Conservation (phyloP, 2,329 filamentous ascomycete species). For the Exophiala bonariae region DNA sequence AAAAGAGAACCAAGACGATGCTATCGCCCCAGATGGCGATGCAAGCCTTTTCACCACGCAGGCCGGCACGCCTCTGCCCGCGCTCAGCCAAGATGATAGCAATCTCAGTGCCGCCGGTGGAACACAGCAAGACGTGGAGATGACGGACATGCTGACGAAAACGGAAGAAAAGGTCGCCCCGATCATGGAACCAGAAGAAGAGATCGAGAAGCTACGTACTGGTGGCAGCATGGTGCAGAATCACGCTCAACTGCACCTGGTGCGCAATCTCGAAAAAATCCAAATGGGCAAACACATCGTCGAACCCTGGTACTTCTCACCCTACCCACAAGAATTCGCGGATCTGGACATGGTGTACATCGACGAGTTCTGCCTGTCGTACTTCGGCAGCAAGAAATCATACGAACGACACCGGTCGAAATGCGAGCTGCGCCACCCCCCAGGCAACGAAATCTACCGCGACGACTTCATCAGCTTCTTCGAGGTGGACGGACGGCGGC, state of each 20-base stretch:
- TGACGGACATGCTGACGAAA: conserved; percentile 41
- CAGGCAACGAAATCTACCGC: conserved; percentile 96
- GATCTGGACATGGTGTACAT: conserved; percentile 91
- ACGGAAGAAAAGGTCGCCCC: conserved; percentile 33
- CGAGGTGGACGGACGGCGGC: conserved; percentile 94
- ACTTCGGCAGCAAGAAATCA: conserved; percentile 79
- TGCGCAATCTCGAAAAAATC: conserved; percentile 89
- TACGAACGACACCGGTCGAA: conserved; percentile 86
- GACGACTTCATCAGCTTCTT: conserved; percentile 91
- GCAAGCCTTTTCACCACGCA: conserved; percentile 33
- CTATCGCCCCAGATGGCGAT: conserved; percentile 28
- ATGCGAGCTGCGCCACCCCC: conserved; percentile 87
- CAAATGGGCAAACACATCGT: conserved; percentile 92
- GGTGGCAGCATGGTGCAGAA: conserved; percentile 99
- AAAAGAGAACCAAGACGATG: conserved; percentile 58
- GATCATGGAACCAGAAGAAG: conserved; percentile 48
- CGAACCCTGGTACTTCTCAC: conserved; percentile 98
- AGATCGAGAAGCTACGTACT: conserved; percentile 93
- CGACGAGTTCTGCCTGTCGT: conserved; percentile 94
- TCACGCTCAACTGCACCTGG: conserved; percentile 91
- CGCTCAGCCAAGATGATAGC: conserved; percentile 21
- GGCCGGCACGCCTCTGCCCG: conserved; percentile 40
- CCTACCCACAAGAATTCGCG: conserved; percentile 86
- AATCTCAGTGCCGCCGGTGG: conserved; percentile 24
- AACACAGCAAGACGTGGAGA: conserved; percentile 38